Evolutionary conservation across 2,329 filamentous ascomycete genomes (phyloP).

Genomic region (Trichophyton mentagrophytes): DNA sequence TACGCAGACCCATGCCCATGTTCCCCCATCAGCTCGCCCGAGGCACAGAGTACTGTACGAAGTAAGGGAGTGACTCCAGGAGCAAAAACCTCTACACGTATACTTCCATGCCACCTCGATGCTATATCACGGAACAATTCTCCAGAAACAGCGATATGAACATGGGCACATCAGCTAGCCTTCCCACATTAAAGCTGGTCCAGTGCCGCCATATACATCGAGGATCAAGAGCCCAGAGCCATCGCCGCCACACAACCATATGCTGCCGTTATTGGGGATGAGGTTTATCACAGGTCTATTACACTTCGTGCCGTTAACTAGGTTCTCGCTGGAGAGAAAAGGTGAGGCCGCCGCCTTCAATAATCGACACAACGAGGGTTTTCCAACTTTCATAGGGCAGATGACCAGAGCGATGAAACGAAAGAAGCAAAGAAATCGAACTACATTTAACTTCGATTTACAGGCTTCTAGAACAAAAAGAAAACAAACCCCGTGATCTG

Average conservation of each 20-base stretch:
- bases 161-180: background rate
- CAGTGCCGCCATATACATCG: background rate
- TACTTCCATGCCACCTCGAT: background rate
- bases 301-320: background rate
- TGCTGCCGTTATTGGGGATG: background rate
- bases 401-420: background rate
- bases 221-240: background rate
- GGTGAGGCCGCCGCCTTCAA: background rate
- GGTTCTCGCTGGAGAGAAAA: background rate
- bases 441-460: background rate
- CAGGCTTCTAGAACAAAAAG: conserved; percentile 1
- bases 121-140: background rate
- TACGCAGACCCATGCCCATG: background rate
- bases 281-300: background rate
- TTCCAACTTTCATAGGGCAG: background rate
- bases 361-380: background rate
- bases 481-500: background rate
- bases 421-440: background rate
- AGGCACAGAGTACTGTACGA: too few species aligned
- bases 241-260: background rate
- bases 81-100: background rate
- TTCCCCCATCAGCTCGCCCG: too few species aligned
- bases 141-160: background rate
- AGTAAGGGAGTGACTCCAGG: too few species aligned
- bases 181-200: background rate